These are phyloP conservation scores for Pestalotiopsis sp. DNA, from an alignment of 2,329 filamentous ascomycete genomes.

Conservation along the genomic window DNA sequence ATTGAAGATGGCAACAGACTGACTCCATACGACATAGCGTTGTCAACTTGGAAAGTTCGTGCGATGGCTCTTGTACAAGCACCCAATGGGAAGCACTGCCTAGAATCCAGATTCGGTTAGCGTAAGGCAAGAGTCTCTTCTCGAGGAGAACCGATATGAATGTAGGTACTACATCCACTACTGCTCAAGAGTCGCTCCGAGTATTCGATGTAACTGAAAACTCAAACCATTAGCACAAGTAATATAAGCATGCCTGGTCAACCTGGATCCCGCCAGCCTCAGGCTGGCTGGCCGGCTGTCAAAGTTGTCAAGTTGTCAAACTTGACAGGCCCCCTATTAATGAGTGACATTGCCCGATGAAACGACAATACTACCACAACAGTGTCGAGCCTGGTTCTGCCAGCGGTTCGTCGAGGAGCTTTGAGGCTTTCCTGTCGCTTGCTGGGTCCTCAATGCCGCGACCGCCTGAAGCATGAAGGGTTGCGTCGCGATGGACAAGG, in stretches of 20 bases:
- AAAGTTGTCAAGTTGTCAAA: neutral
- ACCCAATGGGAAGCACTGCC: no score
- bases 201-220: no score
- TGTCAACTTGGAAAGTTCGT: neutral
- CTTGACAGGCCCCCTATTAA: neutral
- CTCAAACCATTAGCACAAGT: no score
- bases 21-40: neutral
- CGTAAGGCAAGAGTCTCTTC: no score
- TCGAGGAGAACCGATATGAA: no score
- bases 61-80: neutral
- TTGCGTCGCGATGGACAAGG: neutral
- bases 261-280: neutral
- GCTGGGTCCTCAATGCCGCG: neutral
- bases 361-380: neutral
- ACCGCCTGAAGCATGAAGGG: neutral
- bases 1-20: neutral
- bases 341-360: neutral
- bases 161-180: no score
- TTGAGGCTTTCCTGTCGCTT: neutral
- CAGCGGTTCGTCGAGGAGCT: neutral
- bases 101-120: no score
- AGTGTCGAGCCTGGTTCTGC: neutral
- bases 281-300: neutral
- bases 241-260: neutral
- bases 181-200: no score